These are phyloP conservation scores for Fusarium sulawesiense DNA, from an alignment of 2,329 filamentous ascomycete genomes.

Conservation along the genomic window DNA sequence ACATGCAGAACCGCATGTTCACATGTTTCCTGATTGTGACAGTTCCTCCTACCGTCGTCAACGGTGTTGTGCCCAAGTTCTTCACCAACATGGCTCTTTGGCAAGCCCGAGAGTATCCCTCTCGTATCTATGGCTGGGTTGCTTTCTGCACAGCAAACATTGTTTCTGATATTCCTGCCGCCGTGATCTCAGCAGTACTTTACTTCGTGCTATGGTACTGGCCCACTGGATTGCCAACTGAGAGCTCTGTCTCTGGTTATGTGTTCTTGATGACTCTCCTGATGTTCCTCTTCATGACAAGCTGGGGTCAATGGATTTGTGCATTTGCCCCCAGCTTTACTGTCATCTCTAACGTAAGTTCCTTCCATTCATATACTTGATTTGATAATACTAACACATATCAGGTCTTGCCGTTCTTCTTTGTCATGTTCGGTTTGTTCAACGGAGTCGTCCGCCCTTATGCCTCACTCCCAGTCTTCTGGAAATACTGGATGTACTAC, in stretches of 20 bases:
- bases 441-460: conserved; percentile 82
- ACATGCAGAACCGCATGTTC: conserved; percentile 84
- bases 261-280: conserved; percentile 82
- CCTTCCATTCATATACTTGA: not conserved
- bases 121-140: conserved; percentile 80
- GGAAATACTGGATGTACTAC: conserved; percentile 50
- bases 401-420: conserved; percentile 78
- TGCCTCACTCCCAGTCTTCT: conserved; percentile 72
- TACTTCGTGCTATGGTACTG: conserved; percentile 85
- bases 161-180: conserved; percentile 77
- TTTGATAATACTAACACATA: conserved; percentile 41
- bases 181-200: conserved; percentile 71
- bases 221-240: conserved; percentile 74
- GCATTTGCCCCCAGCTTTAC: conserved; percentile 84
- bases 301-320: conserved; percentile 87
- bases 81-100: conserved; percentile 78
- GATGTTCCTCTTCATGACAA: conserved; percentile 80
- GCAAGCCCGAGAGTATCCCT: conserved; percentile 78
- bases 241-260: conserved; percentile 75
- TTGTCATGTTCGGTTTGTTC: conserved; percentile 80
- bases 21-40: conserved; percentile 74
- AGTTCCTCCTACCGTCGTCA: conserved; percentile 74
- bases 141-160: conserved; percentile 81
- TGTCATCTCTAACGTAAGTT: conserved; percentile 74
- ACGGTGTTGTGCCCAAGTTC: conserved; percentile 81